Evolutionary conservation across 345 rosid genomes (phyloP), one percentile per base, ranked within the genome.

Genomic region (Pelargonium nanum): DNA sequence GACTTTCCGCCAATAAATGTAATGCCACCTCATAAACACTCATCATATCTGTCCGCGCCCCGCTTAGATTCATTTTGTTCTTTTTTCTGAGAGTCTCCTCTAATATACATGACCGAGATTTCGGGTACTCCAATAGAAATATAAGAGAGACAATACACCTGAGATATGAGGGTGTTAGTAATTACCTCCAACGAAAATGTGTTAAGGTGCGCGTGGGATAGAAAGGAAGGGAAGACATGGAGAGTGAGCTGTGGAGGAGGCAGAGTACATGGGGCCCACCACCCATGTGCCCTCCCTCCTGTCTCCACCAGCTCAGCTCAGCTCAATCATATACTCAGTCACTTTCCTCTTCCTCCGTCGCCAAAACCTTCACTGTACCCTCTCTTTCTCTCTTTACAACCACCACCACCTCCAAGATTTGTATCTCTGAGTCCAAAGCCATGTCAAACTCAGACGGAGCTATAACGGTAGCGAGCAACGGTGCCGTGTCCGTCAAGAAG

Each of bases 291-390:
- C 79, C 81, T 84, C 83, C 87, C 67, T 77, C 94, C 87, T 83
- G 97, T 93, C 96, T 89, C 96, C 97, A 89, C 99, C 97, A 81
- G 96, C 94, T 82, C 81, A n/a, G n/a, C 88, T 86, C 97, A 85
- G 70, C 94, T 87, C 94, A 89, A 93, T 89, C 74, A 89, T 71
- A 71, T 75, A 68, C 64, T 62, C 57, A 71, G 66, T 7, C 22
- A 8, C 32, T 17, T 19, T 24, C 55, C 34, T 17, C 9, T 22
- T 20, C 61, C 56, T 28, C 72, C 62, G 56, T 56, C 58, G 63
- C 72, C 55, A 48, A 68, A 59, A 63, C 59, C 56, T 28, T 26
- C 26, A 6, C 59, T 50, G 44, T 57, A 66, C 64, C 60, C 62
- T 61, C 52, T n/a, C n/a, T n/a, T n/a, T n/a, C n/a, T n/a, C n/a